Percentiles rank a stretch among this genome's conserved stretches.
phyloP scores from a whole-genome alignment of 305 asterid genomes.

The Fraxinus baroniana region DNA sequence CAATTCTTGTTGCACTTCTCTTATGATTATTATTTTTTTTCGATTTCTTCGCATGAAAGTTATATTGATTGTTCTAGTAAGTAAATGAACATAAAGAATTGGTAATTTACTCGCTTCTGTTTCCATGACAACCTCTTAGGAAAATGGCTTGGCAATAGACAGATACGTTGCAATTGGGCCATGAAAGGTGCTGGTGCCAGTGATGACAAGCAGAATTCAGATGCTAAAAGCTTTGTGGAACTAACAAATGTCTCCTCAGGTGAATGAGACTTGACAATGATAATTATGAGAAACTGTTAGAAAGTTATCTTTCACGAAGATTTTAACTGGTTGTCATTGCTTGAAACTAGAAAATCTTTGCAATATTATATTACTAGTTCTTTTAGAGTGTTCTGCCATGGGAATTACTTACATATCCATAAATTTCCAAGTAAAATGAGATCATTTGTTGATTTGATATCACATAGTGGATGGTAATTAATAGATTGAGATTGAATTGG shows the following conservation, averaged over 20 bases:
- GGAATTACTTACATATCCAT: not conserved
- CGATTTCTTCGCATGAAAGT: not conserved
- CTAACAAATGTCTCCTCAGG: constrained; percentile 77
- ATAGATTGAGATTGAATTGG: not conserved
- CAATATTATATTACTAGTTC: not conserved
- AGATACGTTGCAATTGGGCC: constrained; percentile 98
- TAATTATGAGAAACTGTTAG: not conserved
- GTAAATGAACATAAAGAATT: constrained; percentile 2
- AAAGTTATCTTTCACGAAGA: not conserved
- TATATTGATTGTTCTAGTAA: not conserved
- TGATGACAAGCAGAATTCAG: constrained; percentile 75
- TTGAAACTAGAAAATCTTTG: not conserved
- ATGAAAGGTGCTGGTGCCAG: constrained; percentile 78
- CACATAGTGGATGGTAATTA: not conserved
- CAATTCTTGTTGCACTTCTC: not conserved
- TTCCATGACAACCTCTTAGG: constrained; percentile 42
- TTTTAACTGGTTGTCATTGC: not conserved
- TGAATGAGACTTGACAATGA: constrained; percentile 23
- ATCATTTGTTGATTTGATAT: not conserved
- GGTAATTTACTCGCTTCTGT: constrained; percentile 2
- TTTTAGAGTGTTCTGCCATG: not conserved
- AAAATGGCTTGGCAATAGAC: constrained; percentile 95
- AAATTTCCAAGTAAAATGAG: not conserved
- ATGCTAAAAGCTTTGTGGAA: constrained; percentile 74
- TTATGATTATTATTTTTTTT: not conserved